Conservation (phyloP, 148 eudicot species). For the Silene latifolia region DNA sequence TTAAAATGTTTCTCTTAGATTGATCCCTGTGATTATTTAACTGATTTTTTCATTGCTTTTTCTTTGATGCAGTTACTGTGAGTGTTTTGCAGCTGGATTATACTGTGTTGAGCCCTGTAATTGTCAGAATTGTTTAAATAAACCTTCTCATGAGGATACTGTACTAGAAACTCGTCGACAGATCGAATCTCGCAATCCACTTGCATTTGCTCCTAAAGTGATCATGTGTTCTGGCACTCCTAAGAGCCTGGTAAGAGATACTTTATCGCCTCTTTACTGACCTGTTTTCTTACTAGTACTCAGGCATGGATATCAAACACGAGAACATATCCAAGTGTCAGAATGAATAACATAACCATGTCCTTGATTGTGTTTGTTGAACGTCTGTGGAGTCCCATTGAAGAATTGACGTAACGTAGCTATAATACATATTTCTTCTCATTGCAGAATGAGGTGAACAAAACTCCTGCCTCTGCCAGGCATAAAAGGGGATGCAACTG, state of each 20-base stretch:
- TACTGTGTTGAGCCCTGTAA: constrained; percentile 47
- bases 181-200: constrained; percentile 52
- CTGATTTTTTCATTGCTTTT: background rate
- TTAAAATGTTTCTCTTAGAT: no score
- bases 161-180: constrained; percentile 44
- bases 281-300: background rate
- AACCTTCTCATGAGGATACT: constrained; percentile 40
- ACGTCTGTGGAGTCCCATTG: no score
- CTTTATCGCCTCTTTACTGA: background rate
- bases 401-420: no score
- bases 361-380: no score
- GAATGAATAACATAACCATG: no score
- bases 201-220: constrained; percentile 53
- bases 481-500: constrained; percentile 53
- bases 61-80: constrained; percentile 40
- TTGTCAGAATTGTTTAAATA: constrained; percentile 43
- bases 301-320: background rate
- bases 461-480: constrained; percentile 50
- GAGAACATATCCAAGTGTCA: no score
- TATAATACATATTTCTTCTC: background rate
- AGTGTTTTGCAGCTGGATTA: constrained; percentile 49
- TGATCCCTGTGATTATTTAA: background rate
- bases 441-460: constrained; percentile 29
- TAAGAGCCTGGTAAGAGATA: constrained; percentile 24
- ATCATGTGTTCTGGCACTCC: constrained; percentile 27